Base-by-base conservation (phyloP, 2,329 filamentous ascomycete species). In the Sarocladium kiliense region DNA sequence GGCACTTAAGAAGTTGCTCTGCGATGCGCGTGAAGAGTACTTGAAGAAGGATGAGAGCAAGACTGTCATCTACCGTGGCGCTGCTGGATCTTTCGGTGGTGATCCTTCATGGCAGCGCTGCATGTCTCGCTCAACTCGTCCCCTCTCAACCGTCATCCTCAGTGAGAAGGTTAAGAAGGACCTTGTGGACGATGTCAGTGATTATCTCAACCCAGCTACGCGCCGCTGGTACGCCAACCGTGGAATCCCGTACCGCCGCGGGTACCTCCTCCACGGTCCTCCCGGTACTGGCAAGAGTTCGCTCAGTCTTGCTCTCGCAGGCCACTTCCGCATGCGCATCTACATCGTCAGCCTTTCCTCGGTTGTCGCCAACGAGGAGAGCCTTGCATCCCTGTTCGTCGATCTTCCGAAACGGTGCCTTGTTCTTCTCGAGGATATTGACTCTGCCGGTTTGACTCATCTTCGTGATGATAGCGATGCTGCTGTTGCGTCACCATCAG, bases 181-280 rank as follows among this genome's bases (percentile, higher is more conserved):
- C 2, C 73, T 88, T 12, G 73, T 87, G 49, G 74, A 77, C 41
- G 85, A 87, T 61, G 77, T 85, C 30, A 74, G 74, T 25, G 82
- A 87, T 61, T 87, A 87, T 62, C 77, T 88, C 34, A 74, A 82
- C 58, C 83, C 83, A 0, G 69, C 74, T 12, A 87, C 84, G 0
- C 76, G 81, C 44, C 77, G 84, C n/a, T 96, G 90, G 89, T 96
- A 96, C 66, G 79, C 86, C 0, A 87, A 89, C 61, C 80, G 90
- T 6, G 91, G 91, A 1, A 93, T 96, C 27, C 91, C 91, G 0
- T 95, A 95, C 66, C 82, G 91, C 14, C 80, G 91, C 3, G 91
- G 91, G 0, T 96, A 94, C 64, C 79, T 96, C 0, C 82, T 96
- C 16, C 77, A 92, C 60, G 91, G 91, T 0, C 89, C 89, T 0